phyloP scores from a whole-genome alignment of 2,329 filamentous ascomycete genomes.

The Clarireedia homoeocarpa region DNA sequence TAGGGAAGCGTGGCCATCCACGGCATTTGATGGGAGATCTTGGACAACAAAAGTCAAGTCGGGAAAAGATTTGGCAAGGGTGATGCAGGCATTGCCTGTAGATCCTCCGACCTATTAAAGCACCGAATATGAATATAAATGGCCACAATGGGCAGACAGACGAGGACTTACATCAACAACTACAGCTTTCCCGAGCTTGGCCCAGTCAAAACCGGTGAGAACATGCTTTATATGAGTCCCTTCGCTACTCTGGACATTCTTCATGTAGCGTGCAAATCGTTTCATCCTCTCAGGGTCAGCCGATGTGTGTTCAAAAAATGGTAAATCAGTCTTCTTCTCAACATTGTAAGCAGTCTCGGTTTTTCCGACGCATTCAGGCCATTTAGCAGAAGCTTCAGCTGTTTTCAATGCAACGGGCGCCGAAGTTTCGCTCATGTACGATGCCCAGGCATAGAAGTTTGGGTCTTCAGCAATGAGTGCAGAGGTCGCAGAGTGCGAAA shows the following conservation, averaged over 20 bases:
- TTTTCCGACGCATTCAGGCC: slow-evolving; percentile 23
- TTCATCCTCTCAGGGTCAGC: neutral
- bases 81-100: slow-evolving; percentile 26
- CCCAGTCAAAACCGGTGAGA: slow-evolving; percentile 34
- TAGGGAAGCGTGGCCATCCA: neutral
- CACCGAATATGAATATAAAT: neutral
- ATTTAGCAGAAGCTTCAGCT: slow-evolving; percentile 25
- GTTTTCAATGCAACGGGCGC: slow-evolving; percentile 22
- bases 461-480: slow-evolving; percentile 23
- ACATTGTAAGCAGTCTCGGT: slow-evolving; percentile 18
- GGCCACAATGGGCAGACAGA: too few species aligned
- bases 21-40: slow-evolving; percentile 20
- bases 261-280: slow-evolving; percentile 31
- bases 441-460: slow-evolving; percentile 26
- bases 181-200: slow-evolving; percentile 23
- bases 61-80: slow-evolving; percentile 27
- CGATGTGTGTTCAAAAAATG: slow-evolving; percentile 23
- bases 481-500: slow-evolving; percentile 32
- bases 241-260: slow-evolving; percentile 25
- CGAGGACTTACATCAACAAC: slow-evolving; percentile 28
- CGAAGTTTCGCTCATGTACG: slow-evolving; percentile 27
- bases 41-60: slow-evolving; percentile 30
- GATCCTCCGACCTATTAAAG: slow-evolving; percentile 26
- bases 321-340: slow-evolving; percentile 26
- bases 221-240: slow-evolving; percentile 29